phyloP scores from a whole-genome alignment of 768 basidiomycete species.

The Ramaria rubella region DNA sequence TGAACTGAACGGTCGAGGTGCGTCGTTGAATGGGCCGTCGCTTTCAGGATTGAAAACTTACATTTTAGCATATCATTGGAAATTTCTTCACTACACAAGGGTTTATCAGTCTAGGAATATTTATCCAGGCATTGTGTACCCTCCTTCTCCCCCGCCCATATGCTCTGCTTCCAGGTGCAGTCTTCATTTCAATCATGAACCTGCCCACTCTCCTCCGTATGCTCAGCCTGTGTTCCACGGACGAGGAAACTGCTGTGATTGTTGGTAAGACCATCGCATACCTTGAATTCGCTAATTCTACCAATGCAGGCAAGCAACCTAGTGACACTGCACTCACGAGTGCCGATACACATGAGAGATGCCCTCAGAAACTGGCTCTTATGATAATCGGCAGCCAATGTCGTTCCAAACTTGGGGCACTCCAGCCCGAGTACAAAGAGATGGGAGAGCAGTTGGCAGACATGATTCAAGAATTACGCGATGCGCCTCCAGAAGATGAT shows the following conservation, averaged over 20 bases:
- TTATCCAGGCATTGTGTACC: slow-evolving; percentile 4
- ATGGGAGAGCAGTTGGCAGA: slow-evolving; percentile 6
- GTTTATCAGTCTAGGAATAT: slow-evolving; percentile 7
- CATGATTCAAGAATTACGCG: slow-evolving; percentile 9
- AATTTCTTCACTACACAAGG: slow-evolving; percentile 10
- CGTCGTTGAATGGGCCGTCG: background rate
- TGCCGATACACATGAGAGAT: background rate
- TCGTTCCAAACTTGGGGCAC: background rate
- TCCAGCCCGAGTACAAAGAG: slow-evolving; percentile 6
- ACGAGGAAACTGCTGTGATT: background rate
- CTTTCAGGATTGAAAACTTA: background rate
- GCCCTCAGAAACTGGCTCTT: slow-evolving; percentile 1
- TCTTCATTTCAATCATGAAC: background rate
- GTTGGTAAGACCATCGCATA: slow-evolving; percentile 7
- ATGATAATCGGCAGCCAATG: slow-evolving; percentile 10
- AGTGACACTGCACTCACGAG: background rate
- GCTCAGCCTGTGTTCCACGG: background rate
- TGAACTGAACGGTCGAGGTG: background rate
- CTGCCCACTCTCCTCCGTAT: background rate
- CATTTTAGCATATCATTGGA: slow-evolving; percentile 4
- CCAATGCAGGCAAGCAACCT: slow-evolving; percentile 7
- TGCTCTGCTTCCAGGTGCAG: background rate
- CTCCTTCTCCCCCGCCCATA: slow-evolving; percentile 2
- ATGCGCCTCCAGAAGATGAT: slow-evolving; percentile 8
- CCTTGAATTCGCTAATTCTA: slow-evolving; percentile 6